Base-by-base conservation (phyloP, 179 eudicot genomes). In the Sideroxylon spinosum region DNA sequence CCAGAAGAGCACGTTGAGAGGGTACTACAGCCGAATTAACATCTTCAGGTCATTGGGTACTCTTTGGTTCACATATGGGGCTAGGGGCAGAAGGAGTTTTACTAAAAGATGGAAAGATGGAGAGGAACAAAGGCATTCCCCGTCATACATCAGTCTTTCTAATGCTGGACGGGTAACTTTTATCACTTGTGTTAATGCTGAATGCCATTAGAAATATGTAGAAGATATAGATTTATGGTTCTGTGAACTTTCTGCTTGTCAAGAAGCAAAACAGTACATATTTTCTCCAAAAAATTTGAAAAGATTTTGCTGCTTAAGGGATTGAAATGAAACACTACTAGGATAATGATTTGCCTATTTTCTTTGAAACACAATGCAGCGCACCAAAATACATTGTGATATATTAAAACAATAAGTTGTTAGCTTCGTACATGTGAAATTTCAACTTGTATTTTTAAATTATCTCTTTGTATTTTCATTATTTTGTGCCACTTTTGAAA, bases 41-140 rank as follows among this genome's bases (percentile, higher is more conserved):
- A 37, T 77, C 2, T 75, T 84, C 26, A 81, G 82, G 23, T 79
- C 78, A 11, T 77, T 84, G 76, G 67, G 76, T 14, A 76, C 37
- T 49, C 60, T 82, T 62, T 79, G 65, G 78, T 77, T 26, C 49
- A 25, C 77, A 7, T 57, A 76, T 82, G 70, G 78, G 75, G 32
- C 56, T 29, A 63, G 80, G 77, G 71, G 25, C 14, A 63, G 57
- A 17, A 84, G 85, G 74, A 84, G 84, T 74, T 84, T 77, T 70
- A 76, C 77, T 0, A 84, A 84, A 80, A 84, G 80, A 77, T 76
- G 63, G 76, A 82, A 84, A 77, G 87, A 81, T 73, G 85, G 82
- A 50, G 87, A 84, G 49, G 85, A 84, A 61, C 82, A 76, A 78
- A 67, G 73, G 28, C 71, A 57, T 74, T 68, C 71, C 32, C 72